Evolutionary conservation across 106 monocot species (phyloP).

Genomic region (Amphibolis antarctica): DNA sequence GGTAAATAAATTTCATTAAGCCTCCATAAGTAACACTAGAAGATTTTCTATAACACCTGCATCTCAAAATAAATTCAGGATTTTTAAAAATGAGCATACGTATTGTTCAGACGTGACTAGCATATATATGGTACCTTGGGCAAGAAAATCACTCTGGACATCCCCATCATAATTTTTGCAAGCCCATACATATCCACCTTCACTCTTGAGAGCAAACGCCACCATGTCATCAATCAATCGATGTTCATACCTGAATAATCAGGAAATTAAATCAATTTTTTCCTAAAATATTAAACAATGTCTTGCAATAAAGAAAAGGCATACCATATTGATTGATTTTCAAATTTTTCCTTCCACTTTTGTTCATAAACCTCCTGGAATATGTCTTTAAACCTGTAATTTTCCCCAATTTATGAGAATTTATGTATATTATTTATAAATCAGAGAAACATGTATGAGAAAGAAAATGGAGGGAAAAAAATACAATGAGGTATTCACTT

Average conservation of each 20-base stretch:
- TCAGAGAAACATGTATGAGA: not conserved
- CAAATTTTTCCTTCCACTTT: slow-evolving; percentile 71
- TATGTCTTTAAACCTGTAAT: slow-evolving; percentile 68
- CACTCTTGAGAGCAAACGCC: slow-evolving; percentile 74
- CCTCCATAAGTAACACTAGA: no score
- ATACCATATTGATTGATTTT: slow-evolving; percentile 61
- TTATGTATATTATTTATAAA: not conserved
- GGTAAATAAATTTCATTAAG: no score
- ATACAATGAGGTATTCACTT: no score
- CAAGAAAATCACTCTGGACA: slow-evolving; percentile 80
- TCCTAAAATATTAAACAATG: no score
- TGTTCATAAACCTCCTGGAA: slow-evolving; percentile 86
- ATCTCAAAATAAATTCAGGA: not conserved
- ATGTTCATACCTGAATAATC: slow-evolving; percentile 62
- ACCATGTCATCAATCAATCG: slow-evolving; percentile 89
- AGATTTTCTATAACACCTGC: no score
- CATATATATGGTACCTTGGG: slow-evolving; percentile 40
- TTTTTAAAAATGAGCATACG: no score
- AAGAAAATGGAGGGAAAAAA: not conserved
- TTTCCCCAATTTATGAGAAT: not conserved
- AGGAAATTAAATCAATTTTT: no score
- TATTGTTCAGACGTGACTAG: no score
- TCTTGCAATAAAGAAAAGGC: slow-evolving; percentile 2
- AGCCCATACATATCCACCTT: slow-evolving; percentile 81
- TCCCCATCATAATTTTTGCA: slow-evolving; percentile 89